Percentiles rank a stretch among this genome's conserved stretches.
Evolutionary conservation across 768 basidiomycete genomes (phyloP).

Genomic region (Thelephora ganbajun): DNA sequence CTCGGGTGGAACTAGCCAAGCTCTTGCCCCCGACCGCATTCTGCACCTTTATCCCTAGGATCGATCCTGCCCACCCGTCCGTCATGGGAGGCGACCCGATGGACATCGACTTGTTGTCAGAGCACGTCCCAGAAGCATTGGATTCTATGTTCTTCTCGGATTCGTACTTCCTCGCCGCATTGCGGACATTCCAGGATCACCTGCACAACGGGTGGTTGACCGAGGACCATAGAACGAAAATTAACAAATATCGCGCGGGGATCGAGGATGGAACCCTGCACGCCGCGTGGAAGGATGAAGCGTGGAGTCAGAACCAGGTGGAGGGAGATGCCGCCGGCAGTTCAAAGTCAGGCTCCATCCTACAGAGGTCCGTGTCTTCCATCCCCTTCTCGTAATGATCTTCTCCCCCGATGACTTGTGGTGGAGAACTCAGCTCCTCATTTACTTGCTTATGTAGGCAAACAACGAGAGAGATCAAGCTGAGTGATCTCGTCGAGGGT

Average conservation of each 20-base stretch:
- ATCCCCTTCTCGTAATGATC: constrained; percentile 1
- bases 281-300: constrained; percentile 52
- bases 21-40: constrained; percentile 18
- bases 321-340: constrained; percentile 1
- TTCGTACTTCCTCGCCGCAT: constrained; percentile 37
- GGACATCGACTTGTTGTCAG: constrained; percentile 5
- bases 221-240: constrained; percentile 25
- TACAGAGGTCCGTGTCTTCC: no score
- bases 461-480: constrained; percentile 29
- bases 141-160: constrained; percentile 33
- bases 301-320: constrained; percentile 34
- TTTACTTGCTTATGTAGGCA: constrained; percentile 14
- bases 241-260: constrained; percentile 28
- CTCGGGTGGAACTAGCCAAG: constrained; percentile 12
- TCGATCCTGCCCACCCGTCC: constrained; percentile 15
- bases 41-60: constrained; percentile 7
- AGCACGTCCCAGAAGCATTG: constrained; percentile 10
- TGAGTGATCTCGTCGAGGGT: constrained; percentile 29
- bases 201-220: constrained; percentile 38
- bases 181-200: constrained; percentile 48
- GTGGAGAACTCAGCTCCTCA: no score
- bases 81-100: neutral
- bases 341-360: no score
- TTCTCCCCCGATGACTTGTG: neutral
- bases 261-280: constrained; percentile 31